phyloP scores from a whole-genome alignment of 2,329 filamentous ascomycete species.

The Colletotrichum sidae region DNA sequence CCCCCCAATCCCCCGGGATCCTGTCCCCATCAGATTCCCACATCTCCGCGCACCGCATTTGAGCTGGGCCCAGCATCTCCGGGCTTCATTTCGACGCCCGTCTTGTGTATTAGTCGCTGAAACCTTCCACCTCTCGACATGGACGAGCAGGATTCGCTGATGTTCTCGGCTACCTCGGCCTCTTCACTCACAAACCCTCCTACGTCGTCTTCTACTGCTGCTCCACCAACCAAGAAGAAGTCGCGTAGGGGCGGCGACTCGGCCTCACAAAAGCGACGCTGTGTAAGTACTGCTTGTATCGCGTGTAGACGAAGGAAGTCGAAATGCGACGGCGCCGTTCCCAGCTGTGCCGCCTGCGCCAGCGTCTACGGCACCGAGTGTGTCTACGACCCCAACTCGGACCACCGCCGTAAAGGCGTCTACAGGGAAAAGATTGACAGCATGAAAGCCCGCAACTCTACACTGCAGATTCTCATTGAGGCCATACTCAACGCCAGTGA shows the following conservation, averaged over 20 bases:
- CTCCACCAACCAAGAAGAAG: constrained; percentile 53
- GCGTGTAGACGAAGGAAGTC: constrained; percentile 83
- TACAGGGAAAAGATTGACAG: constrained; percentile 94
- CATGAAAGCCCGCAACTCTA: constrained; percentile 87
- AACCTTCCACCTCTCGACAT: neutral
- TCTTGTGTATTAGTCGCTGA: constrained; percentile 7
- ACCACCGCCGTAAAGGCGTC: constrained; percentile 95
- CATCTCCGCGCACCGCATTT: constrained; percentile 24
- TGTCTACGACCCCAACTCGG: constrained; percentile 95
- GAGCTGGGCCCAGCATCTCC: constrained; percentile 20
- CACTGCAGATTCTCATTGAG: constrained; percentile 91
- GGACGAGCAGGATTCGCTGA: constrained; percentile 22
- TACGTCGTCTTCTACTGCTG: constrained; percentile 9
- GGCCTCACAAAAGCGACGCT: constrained; percentile 74
- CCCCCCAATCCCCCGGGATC: constrained; percentile 8
- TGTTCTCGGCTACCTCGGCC: constrained; percentile 8
- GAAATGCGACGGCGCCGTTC: constrained; percentile 92
- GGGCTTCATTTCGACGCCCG: constrained; percentile 3
- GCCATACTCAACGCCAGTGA: constrained; percentile 92
- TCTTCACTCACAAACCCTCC: constrained; percentile 8
- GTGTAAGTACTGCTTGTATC: constrained; percentile 87
- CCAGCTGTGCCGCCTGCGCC: constrained; percentile 94
- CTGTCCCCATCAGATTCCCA: constrained; percentile 27
- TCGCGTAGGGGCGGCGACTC: constrained; percentile 62
- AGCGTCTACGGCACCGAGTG: constrained; percentile 93